phyloP scores from a whole-genome alignment of 768 basidiomycete species.

The Collybiopsis luxurians region DNA sequence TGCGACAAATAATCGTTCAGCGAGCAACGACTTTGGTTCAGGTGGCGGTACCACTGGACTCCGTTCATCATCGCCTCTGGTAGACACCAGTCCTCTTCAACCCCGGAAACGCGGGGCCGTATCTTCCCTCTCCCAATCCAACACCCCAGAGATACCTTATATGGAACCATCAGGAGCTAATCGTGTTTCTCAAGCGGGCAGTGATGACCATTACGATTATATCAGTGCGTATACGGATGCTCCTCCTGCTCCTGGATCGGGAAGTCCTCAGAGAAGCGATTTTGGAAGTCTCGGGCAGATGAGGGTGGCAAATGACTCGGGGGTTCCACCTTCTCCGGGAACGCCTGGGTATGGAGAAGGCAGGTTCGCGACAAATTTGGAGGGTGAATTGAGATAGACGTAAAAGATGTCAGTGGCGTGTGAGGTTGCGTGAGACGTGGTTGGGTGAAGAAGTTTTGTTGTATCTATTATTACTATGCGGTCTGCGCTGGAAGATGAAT shows the following conservation, averaged over 20 bases:
- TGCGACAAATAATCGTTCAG: not conserved
- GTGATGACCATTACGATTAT: conserved; percentile 6
- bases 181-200: not conserved
- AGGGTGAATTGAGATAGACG: conserved; percentile 2
- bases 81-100: conserved; percentile 2
- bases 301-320: conserved; percentile 7
- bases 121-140: not conserved
- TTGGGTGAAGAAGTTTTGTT: no score
- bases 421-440: no score
- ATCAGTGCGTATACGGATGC: conserved; percentile 5
- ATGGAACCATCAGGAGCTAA: not conserved
- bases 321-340: not conserved
- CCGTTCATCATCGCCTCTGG: not conserved
- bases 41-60: not conserved
- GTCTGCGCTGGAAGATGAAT: no score
- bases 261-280: conserved; percentile 6
- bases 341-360: conserved; percentile 3
- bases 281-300: conserved; percentile 6
- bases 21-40: not conserved
- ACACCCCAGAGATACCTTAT: not conserved
- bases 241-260: not conserved
- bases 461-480: no score
- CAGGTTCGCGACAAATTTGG: conserved; percentile 4
- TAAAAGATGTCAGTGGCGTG: no score
- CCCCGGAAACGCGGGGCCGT: not conserved